Conservation (phyloP, 1,284 basidiomycete genomes). For the Sporisorium reilianum region DNA sequence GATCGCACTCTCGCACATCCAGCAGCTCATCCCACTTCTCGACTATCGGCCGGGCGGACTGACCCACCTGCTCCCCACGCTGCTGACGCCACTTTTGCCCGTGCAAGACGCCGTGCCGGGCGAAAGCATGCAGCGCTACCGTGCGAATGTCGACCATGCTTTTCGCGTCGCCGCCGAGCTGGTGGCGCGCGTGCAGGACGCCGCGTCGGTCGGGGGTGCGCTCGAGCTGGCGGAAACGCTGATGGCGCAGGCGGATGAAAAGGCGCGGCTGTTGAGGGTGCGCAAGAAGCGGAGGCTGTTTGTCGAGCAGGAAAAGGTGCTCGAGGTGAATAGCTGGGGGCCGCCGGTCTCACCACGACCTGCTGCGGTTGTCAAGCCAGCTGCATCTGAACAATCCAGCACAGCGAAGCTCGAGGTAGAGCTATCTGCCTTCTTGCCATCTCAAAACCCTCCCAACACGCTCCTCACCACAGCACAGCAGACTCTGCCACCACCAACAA, state of each 20-base stretch:
- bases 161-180: conserved; percentile 36
- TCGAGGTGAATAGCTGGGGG: conserved; percentile 29
- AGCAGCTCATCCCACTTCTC: conserved; percentile 47
- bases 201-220: conserved; percentile 16
- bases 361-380: neutral
- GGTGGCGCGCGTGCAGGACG: conserved; percentile 20
- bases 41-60: conserved; percentile 44
- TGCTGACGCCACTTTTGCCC: conserved; percentile 32
- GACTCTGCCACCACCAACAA: conserved; percentile 11
- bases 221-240: conserved; percentile 31
- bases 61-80: conserved; percentile 25
- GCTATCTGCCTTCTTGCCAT: conserved; percentile 21
- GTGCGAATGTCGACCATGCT: conserved; percentile 43
- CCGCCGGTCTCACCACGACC: conserved; percentile 14
- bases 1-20: conserved; percentile 46
- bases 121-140: conserved; percentile 35
- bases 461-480: conserved; percentile 1
- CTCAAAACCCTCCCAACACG: conserved; percentile 19
- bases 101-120: neutral
- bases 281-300: conserved; percentile 38
- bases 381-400: no score
- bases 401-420: conserved; percentile 4
- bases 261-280: conserved; percentile 27
- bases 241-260: conserved; percentile 20
- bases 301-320: conserved; percentile 37